Conservation (phyloP, 2,329 filamentous ascomycete genomes). For the Stachybotrys chlorohalonatus region DNA sequence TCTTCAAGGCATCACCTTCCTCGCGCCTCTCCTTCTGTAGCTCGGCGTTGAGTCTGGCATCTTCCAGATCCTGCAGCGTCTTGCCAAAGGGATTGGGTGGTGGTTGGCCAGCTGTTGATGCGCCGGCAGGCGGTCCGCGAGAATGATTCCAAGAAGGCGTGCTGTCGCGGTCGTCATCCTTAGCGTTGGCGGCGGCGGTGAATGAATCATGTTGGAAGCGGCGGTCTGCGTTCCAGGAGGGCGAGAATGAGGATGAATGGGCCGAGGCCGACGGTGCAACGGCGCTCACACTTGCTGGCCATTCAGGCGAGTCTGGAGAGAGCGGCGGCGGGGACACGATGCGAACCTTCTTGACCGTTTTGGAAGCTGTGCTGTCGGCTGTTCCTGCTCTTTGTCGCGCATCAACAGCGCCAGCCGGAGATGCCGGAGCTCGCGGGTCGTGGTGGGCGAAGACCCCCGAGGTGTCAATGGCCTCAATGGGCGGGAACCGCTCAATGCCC, state of each 20-base stretch:
- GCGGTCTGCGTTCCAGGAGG: background rate
- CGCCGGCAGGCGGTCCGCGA: background rate
- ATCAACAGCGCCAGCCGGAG: conserved; percentile 23
- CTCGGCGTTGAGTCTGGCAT: conserved; percentile 19
- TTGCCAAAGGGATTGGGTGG: conserved; percentile 41
- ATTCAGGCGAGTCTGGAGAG: conserved; percentile 41
- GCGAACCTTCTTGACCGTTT: conserved; percentile 58
- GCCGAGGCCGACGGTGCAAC: background rate
- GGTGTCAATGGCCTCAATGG: conserved; percentile 19
- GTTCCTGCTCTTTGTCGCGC: background rate
- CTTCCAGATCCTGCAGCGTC: conserved; percentile 43
- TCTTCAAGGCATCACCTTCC: conserved; percentile 21
- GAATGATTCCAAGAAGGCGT: conserved; percentile 6
- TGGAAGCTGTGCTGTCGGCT: conserved; percentile 18
- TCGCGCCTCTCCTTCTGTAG: conserved; percentile 19
- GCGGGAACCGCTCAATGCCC: conserved; percentile 13
- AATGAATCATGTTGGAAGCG: conserved; percentile 19
- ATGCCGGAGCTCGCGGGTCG: conserved; percentile 15
- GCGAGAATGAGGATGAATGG: too few species aligned
- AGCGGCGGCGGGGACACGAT: conserved; percentile 55
- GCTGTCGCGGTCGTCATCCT: conserved; percentile 18
- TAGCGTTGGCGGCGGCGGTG: conserved; percentile 12
- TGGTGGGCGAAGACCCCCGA: conserved; percentile 12
- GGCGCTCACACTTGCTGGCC: conserved; percentile 13
- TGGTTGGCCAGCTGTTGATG: background rate